Conservation (phyloP, 176 grass and related monocot species). For the Pontederia paniculata region DNA sequence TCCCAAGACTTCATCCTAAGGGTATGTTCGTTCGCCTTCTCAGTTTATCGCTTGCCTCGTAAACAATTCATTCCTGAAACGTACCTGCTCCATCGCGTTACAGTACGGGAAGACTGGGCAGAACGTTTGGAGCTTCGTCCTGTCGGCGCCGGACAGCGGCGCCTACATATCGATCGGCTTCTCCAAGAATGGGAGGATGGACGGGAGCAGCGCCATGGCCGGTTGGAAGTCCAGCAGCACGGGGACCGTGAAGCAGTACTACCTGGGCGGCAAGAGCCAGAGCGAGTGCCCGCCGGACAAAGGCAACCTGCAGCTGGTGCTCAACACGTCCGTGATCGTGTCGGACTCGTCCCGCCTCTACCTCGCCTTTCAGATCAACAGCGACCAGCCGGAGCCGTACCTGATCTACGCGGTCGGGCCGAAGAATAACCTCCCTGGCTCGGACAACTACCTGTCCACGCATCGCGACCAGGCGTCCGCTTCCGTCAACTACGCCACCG, state of each 20-base stretch:
- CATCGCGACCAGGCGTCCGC: slow-evolving; percentile 30
- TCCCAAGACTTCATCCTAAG: slow-evolving; percentile 45
- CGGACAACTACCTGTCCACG: slow-evolving; percentile 25
- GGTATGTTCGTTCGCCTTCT: slow-evolving; percentile 1
- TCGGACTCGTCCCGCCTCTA: slow-evolving; percentile 36
- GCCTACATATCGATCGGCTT: slow-evolving; percentile 58
- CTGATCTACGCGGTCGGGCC: slow-evolving; percentile 63
- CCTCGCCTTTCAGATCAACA: slow-evolving; percentile 50
- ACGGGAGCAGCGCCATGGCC: slow-evolving; percentile 46
- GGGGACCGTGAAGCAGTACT: slow-evolving; percentile 45
- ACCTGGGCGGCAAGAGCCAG: slow-evolving; percentile 35
- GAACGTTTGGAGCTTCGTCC: slow-evolving; percentile 48
- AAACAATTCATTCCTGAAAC: too few relatives aligned
- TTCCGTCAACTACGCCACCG: slow-evolving; percentile 39
- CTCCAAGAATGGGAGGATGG: slow-evolving; percentile 40
- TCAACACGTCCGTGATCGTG: slow-evolving; percentile 34
- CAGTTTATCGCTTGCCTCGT: neutral
- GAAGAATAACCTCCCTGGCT: slow-evolving; percentile 8
- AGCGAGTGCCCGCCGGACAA: slow-evolving; percentile 42
- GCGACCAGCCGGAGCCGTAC: slow-evolving; percentile 18
- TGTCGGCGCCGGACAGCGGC: slow-evolving; percentile 53
- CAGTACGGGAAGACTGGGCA: slow-evolving; percentile 40
- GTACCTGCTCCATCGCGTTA: neutral
- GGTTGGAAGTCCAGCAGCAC: slow-evolving; percentile 32
- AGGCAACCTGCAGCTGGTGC: slow-evolving; percentile 31